These are phyloP conservation scores for Sutorius eximius DNA, from an alignment of 1,284 basidiomycete genomes.

Conservation along the genomic window DNA sequence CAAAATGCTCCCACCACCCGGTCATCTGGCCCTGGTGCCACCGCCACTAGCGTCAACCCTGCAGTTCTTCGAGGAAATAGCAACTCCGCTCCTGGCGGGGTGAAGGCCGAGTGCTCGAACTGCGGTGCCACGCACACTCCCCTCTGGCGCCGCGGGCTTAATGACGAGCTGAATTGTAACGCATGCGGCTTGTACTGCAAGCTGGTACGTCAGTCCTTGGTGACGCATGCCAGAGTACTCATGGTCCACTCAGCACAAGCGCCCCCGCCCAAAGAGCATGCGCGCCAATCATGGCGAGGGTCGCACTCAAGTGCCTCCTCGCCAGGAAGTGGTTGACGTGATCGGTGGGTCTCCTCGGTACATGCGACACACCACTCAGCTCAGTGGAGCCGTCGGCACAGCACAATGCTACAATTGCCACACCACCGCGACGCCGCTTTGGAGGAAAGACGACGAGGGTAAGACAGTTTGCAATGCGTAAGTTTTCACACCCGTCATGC, in stretches of 20 bases:
- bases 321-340: conserved; percentile 53
- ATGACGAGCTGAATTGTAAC: conserved; percentile 83
- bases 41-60: conserved; percentile 52
- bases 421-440: conserved; percentile 86
- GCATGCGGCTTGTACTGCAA: conserved; percentile 81
- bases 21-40: conserved; percentile 60
- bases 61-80: conserved; percentile 34
- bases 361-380: conserved; percentile 25
- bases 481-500: conserved; percentile 33
- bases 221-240: neutral
- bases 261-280: conserved; percentile 82
- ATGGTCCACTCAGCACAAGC: conserved; percentile 58
- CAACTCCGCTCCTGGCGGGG: conserved; percentile 65
- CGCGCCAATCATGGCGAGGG: conserved; percentile 69
- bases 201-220: conserved; percentile 46
- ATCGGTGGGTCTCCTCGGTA: conserved; percentile 44
- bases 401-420: conserved; percentile 89
- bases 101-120: conserved; percentile 81
- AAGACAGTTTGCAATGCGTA: conserved; percentile 91
- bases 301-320: conserved; percentile 51
- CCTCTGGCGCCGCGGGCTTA: conserved; percentile 76
- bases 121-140: conserved; percentile 83
- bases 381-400: conserved; percentile 35
- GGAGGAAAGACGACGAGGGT: conserved; percentile 89
- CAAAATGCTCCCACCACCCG: conserved; percentile 42